Evolutionary conservation across 768 basidiomycete species (phyloP), one percentile per base, ranked within the genome.

Genomic region (Leucocoprinus leucothites): DNA sequence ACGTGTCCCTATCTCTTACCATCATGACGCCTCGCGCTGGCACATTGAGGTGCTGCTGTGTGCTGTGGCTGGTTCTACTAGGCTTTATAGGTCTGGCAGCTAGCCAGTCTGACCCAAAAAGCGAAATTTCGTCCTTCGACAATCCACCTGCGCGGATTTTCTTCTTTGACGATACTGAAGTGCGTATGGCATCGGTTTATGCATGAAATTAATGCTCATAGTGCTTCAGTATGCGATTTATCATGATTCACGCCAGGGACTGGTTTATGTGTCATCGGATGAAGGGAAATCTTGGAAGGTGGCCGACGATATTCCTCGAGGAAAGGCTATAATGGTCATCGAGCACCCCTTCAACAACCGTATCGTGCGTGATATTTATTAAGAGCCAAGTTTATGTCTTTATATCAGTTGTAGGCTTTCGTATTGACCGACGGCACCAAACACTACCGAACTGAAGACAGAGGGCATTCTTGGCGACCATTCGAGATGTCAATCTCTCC

Each of bases 101-200:
- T 3, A 38, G 54, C 41, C 54, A 56, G 40, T 42, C 40, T 11
- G 47, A 49, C 47, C 85, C 85, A 61, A 65, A 77, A 56, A 71
- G 78, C 59, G 58, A 70, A 5, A 61, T 85, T 51, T 77, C 71
- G 31, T 71, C 75, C 54, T 91, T 96, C 68, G 64, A 80, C 46
- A 89, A 89, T 67, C 72, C 90, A 34, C 93, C 94, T 8, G 80
- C 81, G 11, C 78, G 80, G 62, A 66, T 96, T 50, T 90, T 89
- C 74, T 98, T 94, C 78, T 97, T 98, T 71, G 91, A 98, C 59
- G 96, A 97, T 71, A 87, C 91, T 6, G 70, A 86, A 26, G 95
- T 95, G 61, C 62, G 63, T 51, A 50, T 59, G 2, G 19, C 7
- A 8, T n/a, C 21, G 46, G 51, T 38, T 2, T 49, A 36, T 11